Conservation (phyloP, 768 basidiomycete species). For the Leccinum fibrillosum region DNA sequence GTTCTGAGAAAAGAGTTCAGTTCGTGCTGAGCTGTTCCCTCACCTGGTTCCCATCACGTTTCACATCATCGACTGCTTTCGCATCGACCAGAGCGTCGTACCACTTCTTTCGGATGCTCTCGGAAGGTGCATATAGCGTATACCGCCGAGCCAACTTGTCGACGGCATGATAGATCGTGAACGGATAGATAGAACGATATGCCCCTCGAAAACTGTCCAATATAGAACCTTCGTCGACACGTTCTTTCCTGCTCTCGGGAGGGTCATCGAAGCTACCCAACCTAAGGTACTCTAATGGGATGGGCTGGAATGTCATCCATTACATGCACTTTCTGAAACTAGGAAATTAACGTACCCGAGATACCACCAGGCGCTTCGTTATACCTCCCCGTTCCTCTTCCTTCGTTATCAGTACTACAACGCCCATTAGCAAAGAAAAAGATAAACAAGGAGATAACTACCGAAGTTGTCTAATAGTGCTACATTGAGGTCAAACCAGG, state of each 20-base stretch:
- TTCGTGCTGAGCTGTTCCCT: not conserved
- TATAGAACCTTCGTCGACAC: conserved; percentile 53
- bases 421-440: conserved; percentile 1
- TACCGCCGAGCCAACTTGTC: conserved; percentile 57
- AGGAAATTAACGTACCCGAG: conserved; percentile 49
- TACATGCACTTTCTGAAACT: not conserved
- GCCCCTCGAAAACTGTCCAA: conserved; percentile 54
- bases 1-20: conserved; percentile 7
- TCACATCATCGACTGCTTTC: conserved; percentile 57
- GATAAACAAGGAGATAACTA: conserved; percentile 34
- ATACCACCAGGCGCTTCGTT: conserved; percentile 53
- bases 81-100: conserved; percentile 55
- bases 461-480: conserved; percentile 77
- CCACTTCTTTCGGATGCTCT: conserved; percentile 63
- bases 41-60: conserved; percentile 75
- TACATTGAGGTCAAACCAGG: conserved; percentile 68
- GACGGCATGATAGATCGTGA: conserved; percentile 72
- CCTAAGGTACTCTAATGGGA: conserved; percentile 76
- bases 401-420: conserved; percentile 60
- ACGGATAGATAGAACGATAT: conserved; percentile 62
- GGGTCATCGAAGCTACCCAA: conserved; percentile 60
- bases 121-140: conserved; percentile 65
- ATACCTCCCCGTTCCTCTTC: conserved; percentile 55
- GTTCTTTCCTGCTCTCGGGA: conserved; percentile 63
- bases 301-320: conserved; percentile 48